Percentiles rank a stretch among this genome's conserved stretches.
phyloP scores from a whole-genome alignment of 2,329 filamentous ascomycete genomes.

The Clonostachys chloroleuca region DNA sequence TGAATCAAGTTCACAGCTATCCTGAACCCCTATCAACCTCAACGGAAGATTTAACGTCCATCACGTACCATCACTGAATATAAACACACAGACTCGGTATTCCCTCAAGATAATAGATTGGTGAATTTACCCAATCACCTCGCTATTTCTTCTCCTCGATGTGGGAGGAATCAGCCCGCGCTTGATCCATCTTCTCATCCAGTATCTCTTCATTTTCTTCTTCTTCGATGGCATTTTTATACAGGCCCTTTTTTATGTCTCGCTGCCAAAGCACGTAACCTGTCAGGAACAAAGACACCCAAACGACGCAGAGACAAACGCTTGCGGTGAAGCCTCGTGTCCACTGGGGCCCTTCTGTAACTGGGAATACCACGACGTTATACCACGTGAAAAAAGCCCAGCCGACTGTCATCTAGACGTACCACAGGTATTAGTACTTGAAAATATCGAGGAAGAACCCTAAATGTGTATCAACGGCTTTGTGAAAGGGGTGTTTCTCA shows the following conservation, averaged over 20 bases:
- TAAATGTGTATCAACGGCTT: not conserved
- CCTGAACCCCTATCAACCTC: no score
- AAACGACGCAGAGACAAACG: slow-evolving; percentile 9
- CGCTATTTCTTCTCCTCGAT: no score
- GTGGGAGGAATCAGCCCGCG: no score
- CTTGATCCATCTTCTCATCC: slow-evolving; percentile 7
- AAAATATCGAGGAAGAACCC: no score
- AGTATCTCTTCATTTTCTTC: slow-evolving; percentile 13
- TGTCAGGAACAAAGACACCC: slow-evolving; percentile 19
- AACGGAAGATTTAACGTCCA: no score
- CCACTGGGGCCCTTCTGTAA: slow-evolving; percentile 10
- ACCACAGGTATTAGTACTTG: not conserved
- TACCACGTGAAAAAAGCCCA: slow-evolving; percentile 16
- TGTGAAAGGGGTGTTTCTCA: not conserved
- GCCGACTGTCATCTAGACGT: slow-evolving; percentile 14
- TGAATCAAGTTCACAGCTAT: no score
- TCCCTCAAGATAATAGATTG: no score
- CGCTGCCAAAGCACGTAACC: slow-evolving; percentile 15
- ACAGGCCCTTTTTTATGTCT: slow-evolving; percentile 16
- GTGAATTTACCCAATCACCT: no score
- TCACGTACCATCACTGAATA: no score
- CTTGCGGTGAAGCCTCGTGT: slow-evolving; percentile 13
- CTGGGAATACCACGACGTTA: slow-evolving; percentile 12
- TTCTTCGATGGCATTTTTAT: slow-evolving; percentile 12
- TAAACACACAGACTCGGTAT: no score